Evolutionary conservation across 139 green algal genomes (phyloP).

Genomic region (Closterium sp.): DNA sequence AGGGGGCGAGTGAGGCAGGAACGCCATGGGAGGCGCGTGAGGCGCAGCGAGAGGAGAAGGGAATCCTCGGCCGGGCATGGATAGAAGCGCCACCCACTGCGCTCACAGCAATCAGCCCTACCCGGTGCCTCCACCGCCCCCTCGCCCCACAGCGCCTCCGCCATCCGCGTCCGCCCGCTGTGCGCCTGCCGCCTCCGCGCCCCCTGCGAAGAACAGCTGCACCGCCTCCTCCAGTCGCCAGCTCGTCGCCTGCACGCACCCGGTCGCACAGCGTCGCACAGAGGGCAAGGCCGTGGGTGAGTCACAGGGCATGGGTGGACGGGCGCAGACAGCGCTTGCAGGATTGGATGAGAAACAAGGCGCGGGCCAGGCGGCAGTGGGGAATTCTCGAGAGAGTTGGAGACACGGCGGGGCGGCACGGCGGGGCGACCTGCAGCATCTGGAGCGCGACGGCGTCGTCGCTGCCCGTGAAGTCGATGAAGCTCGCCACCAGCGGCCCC

Average conservation of each 20-base stretch:
- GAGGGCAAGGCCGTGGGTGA: background rate
- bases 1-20: background rate
- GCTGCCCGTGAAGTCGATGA: constrained; percentile 17
- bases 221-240: background rate
- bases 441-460: constrained; percentile 13
- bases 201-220: background rate
- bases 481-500: background rate
- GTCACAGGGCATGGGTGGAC: background rate
- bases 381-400: no score
- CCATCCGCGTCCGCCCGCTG: background rate
- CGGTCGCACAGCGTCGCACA: background rate
- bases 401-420: background rate
- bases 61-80: background rate
- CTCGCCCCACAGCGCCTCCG: background rate
- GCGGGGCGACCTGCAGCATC: constrained; percentile 8
- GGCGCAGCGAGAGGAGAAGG: background rate
- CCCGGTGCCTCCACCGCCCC: background rate
- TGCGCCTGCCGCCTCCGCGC: background rate
- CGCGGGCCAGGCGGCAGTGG: background rate
- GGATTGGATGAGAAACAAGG: background rate
- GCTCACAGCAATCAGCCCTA: background rate
- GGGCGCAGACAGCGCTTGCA: background rate
- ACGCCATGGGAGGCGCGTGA: no score
- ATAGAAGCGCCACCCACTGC: background rate
- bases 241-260: background rate